Conservation (phyloP, 2,329 filamentous ascomycete species). For the Aureobasidium sp. region DNA sequence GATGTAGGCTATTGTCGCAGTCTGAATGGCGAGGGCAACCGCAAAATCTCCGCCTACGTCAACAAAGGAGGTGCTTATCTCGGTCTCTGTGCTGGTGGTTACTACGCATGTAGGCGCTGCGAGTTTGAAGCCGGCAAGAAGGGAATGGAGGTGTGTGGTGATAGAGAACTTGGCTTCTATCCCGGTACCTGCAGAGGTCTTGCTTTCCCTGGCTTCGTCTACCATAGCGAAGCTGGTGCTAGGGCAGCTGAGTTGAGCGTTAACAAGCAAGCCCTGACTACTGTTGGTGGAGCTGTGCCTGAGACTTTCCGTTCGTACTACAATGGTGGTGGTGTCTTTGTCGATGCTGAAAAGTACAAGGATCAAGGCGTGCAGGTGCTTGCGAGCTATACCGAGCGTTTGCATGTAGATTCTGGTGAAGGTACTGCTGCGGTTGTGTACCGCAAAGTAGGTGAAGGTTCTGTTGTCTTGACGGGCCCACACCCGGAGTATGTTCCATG, state of each 20-base stretch:
- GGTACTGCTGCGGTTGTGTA: conserved; percentile 74
- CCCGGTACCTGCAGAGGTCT: conserved; percentile 78
- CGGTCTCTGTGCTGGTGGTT: conserved; percentile 89
- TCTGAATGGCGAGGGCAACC: conserved; percentile 82
- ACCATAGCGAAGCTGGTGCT: conserved; percentile 80
- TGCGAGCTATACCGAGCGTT: conserved; percentile 66
- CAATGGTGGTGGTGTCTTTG: conserved; percentile 91
- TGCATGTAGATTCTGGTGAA: conserved; percentile 69
- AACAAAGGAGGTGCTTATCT: conserved; percentile 78
- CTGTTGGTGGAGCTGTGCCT: conserved; percentile 43
- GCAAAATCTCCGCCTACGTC: conserved; percentile 76
- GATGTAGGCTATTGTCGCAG: conserved; percentile 84
- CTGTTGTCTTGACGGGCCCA: conserved; percentile 72
- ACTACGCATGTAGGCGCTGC: conserved; percentile 74
- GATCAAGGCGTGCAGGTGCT: conserved; percentile 68
- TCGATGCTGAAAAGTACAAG: conserved; percentile 60
- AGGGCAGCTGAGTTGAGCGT: conserved; percentile 63
- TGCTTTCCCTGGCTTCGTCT: conserved; percentile 84
- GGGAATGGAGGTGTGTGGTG: conserved; percentile 75
- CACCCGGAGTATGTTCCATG: conserved; percentile 71
- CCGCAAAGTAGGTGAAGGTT: conserved; percentile 74
- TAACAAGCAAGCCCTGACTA: conserved; percentile 50
- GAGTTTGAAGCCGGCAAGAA: conserved; percentile 88
- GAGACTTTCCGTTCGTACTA: conserved; percentile 72
- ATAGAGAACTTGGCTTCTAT: conserved; percentile 80